Base-by-base conservation (phyloP, 2,329 filamentous ascomycete genomes). In the Epichloe brachyelytri region DNA sequence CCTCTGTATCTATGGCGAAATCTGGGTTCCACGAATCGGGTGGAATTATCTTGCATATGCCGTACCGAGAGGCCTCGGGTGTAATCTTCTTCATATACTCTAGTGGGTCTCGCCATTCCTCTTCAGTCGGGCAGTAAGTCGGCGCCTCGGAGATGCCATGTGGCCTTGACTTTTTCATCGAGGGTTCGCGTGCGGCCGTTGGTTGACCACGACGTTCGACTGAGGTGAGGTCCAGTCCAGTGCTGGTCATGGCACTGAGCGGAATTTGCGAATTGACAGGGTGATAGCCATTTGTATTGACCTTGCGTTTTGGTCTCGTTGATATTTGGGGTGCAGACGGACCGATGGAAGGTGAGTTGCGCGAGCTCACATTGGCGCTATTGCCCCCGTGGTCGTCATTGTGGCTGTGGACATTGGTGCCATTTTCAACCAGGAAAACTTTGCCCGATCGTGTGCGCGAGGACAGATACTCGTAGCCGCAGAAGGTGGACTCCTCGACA, bases 1-100 rank as follows among this genome's bases (percentile, higher is more conserved):
- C 91, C 82, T 96, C 89, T 20, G 91, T 97, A 64, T 98, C 89
- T 62, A 98, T 94, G 43, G 90, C 90, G 66, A 98, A 97, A 15
- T 88, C 78, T 7, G 93, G 93, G 62, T 94, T 91, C 93, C 93
- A 98, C 36, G 78, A 82, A 56, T 93, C 88, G 0, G 93, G 93
- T 5, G 93, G 93, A 51, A 98, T 86, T 55, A 98, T 88, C 69
- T 96, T 95, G 77, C 89, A 90, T 50, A 98, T 86, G 48, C 93
- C 93, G 68, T 86, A 97, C 60, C 90, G 82, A 57, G 77, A 80
- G 22, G 88, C 93, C 65, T 96, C 89, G 1, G 88, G 83, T 1
- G 83, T 76, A 58, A 98, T 96, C 68, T 91, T 96, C 64, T 83
- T 83, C 60, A 98, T 90, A 63, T 96, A 98, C 60, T 86, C 86